Conservation (phyloP, 441 rosid species). For the Erodium trifolium region DNA sequence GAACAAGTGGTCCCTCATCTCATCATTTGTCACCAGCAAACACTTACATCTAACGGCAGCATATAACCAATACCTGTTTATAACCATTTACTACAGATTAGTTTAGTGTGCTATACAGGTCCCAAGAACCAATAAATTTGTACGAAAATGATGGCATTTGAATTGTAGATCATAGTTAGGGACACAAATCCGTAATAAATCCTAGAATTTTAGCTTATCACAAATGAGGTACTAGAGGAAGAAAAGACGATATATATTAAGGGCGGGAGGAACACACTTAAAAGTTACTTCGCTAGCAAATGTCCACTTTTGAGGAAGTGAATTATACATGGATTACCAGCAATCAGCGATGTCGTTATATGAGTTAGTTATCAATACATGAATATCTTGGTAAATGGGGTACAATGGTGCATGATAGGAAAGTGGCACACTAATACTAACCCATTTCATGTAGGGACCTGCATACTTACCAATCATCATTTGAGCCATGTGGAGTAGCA, state of each 20-base stretch:
- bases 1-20: conserved; percentile 95
- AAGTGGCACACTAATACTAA: background rate
- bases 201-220: background rate
- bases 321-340: background rate
- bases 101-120: background rate
- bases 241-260: background rate
- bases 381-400: background rate
- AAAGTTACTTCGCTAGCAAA: background rate
- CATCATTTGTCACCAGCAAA: conserved; percentile 82
- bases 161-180: background rate
- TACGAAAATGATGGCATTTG: background rate
- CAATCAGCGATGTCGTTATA: background rate
- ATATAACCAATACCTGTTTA: conserved; percentile 84
- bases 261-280: background rate
- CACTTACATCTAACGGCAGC: conserved; percentile 76
- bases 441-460: background rate
- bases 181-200: no score
- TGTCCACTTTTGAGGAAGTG: background rate
- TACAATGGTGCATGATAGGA: background rate
- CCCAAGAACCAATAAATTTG: background rate
- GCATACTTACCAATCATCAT: conserved; percentile 77
- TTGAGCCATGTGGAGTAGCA: conserved; percentile 77
- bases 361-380: background rate
- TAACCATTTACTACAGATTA: background rate
- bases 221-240: background rate